Conservation (phyloP, 2,329 filamentous ascomycete species). For the Diaporthe longicolla region DNA sequence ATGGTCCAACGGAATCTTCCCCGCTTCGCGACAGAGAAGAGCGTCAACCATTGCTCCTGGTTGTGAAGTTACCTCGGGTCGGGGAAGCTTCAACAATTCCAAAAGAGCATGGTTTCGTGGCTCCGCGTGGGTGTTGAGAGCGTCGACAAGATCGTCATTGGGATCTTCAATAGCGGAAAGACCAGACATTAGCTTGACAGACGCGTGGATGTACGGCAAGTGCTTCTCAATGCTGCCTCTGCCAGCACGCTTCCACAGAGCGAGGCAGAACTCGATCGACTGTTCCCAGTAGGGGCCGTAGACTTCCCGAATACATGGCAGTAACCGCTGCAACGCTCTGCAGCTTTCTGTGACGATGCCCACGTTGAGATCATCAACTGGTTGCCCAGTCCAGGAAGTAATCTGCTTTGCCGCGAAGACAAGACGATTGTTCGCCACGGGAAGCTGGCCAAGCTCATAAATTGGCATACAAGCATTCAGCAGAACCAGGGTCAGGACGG, state of each 20-base stretch:
- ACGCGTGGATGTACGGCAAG: conserved; percentile 77
- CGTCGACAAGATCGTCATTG: conserved; percentile 89
- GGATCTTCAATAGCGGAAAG: conserved; percentile 77
- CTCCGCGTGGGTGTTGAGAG: conserved; percentile 73
- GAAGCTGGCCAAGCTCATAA: conserved; percentile 67
- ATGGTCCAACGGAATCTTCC: conserved; percentile 72
- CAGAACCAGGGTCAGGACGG: conserved; percentile 65
- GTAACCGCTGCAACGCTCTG: conserved; percentile 70
- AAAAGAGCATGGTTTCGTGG: conserved; percentile 71
- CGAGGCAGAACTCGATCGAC: conserved; percentile 70
- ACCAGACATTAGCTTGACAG: conserved; percentile 77
- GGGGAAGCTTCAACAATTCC: conserved; percentile 70
- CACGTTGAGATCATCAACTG: conserved; percentile 56
- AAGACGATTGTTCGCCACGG: conserved; percentile 76
- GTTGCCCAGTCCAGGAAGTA: conserved; percentile 74
- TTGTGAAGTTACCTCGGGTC: conserved; percentile 64
- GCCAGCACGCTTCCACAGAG: conserved; percentile 67
- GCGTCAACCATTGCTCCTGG: conserved; percentile 83
- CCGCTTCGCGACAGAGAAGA: conserved; percentile 78
- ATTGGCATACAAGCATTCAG: conserved; percentile 67
- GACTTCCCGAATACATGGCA: conserved; percentile 83
- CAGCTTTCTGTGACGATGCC: conserved; percentile 66
- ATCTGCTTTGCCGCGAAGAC: conserved; percentile 88
- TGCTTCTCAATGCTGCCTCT: conserved; percentile 60
- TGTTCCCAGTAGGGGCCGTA: conserved; percentile 91